phyloP scores from a whole-genome alignment of 257 asterid genomes.

The Rauvolfia tetraphylla region DNA sequence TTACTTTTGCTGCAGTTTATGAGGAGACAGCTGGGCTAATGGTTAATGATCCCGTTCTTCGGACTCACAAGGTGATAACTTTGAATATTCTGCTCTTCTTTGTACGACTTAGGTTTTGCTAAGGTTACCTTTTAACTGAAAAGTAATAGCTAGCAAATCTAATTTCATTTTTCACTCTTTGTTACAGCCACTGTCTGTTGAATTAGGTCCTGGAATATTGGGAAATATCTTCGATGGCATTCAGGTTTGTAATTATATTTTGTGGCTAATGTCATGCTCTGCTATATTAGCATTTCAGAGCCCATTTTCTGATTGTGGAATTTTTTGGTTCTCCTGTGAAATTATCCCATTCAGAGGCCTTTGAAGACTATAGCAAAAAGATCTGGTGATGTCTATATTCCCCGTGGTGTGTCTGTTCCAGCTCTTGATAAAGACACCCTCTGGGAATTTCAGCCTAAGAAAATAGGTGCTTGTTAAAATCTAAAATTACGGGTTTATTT shows the following conservation, averaged over 20 bases:
- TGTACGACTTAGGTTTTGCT: no score
- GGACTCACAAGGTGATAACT: slow-evolving; percentile 78
- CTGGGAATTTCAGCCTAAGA: slow-evolving; percentile 96
- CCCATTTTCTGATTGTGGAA: background rate
- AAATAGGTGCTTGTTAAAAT: slow-evolving; percentile 51
- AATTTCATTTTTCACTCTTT: background rate
- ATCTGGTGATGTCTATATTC: slow-evolving; percentile 98
- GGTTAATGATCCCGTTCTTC: slow-evolving; percentile 96
- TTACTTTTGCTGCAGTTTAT: slow-evolving; percentile 55
- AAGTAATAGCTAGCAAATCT: background rate
- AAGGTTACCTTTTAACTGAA: background rate
- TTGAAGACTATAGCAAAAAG: slow-evolving; percentile 85
- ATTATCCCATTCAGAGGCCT: slow-evolving; percentile 73
- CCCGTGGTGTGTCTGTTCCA: slow-evolving; percentile 98
- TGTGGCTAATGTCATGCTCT: background rate
- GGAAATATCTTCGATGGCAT: slow-evolving; percentile 97
- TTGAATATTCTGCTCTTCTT: background rate
- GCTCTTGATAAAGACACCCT: slow-evolving; percentile 93
- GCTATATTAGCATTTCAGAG: background rate
- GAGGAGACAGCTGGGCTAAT: slow-evolving; percentile 97
- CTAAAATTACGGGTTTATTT: background rate
- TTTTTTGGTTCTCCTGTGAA: background rate
- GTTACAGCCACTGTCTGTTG: slow-evolving; percentile 91
- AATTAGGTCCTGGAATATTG: slow-evolving; percentile 93
- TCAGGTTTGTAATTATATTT: slow-evolving; percentile 50